phyloP scores from a whole-genome alignment of 2,329 filamentous ascomycete species.

The Claviceps sorghi region DNA sequence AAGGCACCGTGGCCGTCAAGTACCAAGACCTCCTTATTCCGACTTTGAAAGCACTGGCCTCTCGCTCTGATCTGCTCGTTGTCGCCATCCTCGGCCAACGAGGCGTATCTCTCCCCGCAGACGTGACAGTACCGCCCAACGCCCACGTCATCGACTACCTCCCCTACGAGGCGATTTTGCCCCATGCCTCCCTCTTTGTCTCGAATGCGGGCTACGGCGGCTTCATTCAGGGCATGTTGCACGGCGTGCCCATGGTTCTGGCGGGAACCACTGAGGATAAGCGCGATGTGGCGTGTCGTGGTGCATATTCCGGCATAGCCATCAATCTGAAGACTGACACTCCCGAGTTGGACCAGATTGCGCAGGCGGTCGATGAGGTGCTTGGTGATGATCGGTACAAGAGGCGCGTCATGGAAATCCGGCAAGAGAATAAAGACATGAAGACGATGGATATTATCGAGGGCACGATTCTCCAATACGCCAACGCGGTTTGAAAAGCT shows the following conservation, averaged over 20 bases:
- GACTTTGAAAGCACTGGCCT: constrained; percentile 26
- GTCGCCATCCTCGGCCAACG: constrained; percentile 18
- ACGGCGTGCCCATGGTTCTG: constrained; percentile 33
- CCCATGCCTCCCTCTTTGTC: constrained; percentile 29
- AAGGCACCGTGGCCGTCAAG: constrained; percentile 29
- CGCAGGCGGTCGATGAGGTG: constrained; percentile 17
- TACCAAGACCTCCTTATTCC: constrained; percentile 29
- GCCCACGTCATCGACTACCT: constrained; percentile 31
- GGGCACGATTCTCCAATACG: neutral
- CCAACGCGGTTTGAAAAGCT: neutral
- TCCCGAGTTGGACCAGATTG: constrained; percentile 16
- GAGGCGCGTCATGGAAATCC: constrained; percentile 16
- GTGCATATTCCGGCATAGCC: constrained; percentile 28
- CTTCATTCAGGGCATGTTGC: constrained; percentile 27
- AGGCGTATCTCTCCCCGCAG: constrained; percentile 11
- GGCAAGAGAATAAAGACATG: constrained; percentile 20
- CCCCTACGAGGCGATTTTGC: constrained; percentile 31
- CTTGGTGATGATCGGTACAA: constrained; percentile 17
- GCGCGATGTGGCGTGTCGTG: constrained; percentile 25
- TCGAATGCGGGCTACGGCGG: constrained; percentile 35
- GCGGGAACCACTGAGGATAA: constrained; percentile 28
- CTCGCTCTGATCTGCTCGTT: constrained; percentile 23
- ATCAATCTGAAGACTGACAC: constrained; percentile 26
- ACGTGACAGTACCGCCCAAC: constrained; percentile 24
- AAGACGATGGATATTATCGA: constrained; percentile 3